phyloP scores from a whole-genome alignment of 1,284 basidiomycete species.

The Caloboletus inedulis region DNA sequence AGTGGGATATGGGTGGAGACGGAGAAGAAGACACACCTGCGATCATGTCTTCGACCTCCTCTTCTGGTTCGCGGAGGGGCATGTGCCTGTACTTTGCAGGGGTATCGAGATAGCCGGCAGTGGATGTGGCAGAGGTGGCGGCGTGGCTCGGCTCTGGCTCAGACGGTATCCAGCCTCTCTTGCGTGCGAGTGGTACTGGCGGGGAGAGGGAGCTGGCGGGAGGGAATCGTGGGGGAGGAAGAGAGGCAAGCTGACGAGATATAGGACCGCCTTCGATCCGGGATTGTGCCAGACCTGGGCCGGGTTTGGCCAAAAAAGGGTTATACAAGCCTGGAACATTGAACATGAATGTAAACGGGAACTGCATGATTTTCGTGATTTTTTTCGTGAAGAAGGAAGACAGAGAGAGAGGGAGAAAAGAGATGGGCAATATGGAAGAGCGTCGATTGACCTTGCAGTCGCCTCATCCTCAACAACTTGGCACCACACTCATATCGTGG shows the following conservation, averaged over 20 bases:
- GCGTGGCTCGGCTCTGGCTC: conserved; percentile 53
- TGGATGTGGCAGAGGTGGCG: conserved; percentile 48
- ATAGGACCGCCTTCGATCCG: conserved; percentile 23
- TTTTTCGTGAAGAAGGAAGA: conserved; percentile 14
- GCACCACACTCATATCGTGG: too few relatives aligned
- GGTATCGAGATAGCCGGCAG: conserved; percentile 62
- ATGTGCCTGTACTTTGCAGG: conserved; percentile 60
- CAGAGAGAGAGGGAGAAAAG: neutral
- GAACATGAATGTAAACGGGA: conserved; percentile 66
- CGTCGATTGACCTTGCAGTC: neutral
- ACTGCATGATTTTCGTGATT: conserved; percentile 43
- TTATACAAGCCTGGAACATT: conserved; percentile 61
- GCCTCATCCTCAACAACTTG: too few relatives aligned
- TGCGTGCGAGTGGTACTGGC: conserved; percentile 44
- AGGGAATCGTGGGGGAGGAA: conserved; percentile 29
- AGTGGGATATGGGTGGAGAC: neutral
- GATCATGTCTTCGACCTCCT: conserved; percentile 44
- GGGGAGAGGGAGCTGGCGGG: conserved; percentile 24
- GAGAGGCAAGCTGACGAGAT: conserved; percentile 16
- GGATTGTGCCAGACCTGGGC: conserved; percentile 15
- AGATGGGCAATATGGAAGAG: neutral
- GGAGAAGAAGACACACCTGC: conserved; percentile 42
- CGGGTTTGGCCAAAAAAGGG: conserved; percentile 46
- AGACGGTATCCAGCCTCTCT: conserved; percentile 69
- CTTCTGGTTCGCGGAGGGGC: conserved; percentile 34